Evolutionary conservation across 2,329 filamentous ascomycete species (phyloP), one percentile per base, ranked within the genome.

Genomic region (Rosellinia necatrix): DNA sequence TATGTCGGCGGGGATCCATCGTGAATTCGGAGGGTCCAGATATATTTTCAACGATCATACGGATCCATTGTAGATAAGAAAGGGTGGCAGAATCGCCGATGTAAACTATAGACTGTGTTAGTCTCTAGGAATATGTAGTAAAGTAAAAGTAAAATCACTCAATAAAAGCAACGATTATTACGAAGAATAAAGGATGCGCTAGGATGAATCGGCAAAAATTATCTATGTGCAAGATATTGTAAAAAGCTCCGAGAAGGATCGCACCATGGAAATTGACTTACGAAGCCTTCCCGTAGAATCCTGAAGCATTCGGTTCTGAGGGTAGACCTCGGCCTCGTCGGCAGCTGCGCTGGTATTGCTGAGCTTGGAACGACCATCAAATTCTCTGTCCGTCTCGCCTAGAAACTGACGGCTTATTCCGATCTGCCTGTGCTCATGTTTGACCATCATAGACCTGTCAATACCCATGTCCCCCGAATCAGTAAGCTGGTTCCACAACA

Each of bases 21-120:
- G 83, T 86, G 62, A 88, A 88, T 0, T 76, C 70, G 3, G 83
- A 86, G 0, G 73, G 66, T 0, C 84, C 84, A 15, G 75, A 75
- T 25, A 77, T 76, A 7, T 72, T 80, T 60, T 83, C 79, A 4
- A 87, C 82, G 61, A 86, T 80, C 71, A 82, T 81, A 8, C 84
- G 81, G 15, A 87, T 78, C 40, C 84, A 72, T 53, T 86, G 81
- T 3, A 87, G 72, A 62, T 83, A 86, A 0, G 84, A 84, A 5
- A 87, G 72, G 0, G 82, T 82, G 1, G 83, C 83, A 2, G 85
- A 83, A 60, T 86, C 82, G n/a, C 85, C 84, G 58, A 86, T 76
- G 59, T 86, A 87, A 21, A 84, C 81, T 83, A 42, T 21, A 38
- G 17, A 30, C n/a, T 7, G 41, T 12, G 48, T 56, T n/a, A 56